Conservation (phyloP, 73 alveolate species). For the Paramecium pentaurelia region DNA sequence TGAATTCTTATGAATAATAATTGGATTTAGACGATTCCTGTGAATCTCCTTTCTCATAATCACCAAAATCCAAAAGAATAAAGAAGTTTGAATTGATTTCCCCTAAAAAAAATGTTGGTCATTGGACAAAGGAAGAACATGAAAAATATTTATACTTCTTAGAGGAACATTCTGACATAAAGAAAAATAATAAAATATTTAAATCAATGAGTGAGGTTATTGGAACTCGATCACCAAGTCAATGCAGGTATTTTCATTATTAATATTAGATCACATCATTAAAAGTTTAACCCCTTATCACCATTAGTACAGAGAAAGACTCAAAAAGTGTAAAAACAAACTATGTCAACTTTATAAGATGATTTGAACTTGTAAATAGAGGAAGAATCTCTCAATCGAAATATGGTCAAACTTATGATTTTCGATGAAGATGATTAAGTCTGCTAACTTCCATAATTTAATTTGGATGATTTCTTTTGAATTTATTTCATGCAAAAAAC, state of each 20-base stretch:
- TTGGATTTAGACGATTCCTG: background rate
- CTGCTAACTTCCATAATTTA: background rate
- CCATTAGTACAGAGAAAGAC: background rate
- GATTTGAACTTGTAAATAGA: background rate
- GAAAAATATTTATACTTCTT: background rate
- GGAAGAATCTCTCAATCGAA: background rate
- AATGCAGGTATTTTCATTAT: background rate
- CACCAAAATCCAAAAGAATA: conserved; percentile 13
- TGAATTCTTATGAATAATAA: background rate
- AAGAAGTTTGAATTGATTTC: background rate
- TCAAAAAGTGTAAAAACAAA: background rate
- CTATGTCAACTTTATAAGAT: background rate
- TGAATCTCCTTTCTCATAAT: background rate
- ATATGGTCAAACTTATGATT: background rate
- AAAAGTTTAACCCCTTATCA: conserved; percentile 19
- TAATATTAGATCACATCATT: background rate
- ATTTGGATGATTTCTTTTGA: background rate
- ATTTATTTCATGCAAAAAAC: background rate
- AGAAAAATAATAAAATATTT: conserved; percentile 22
- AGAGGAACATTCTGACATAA: background rate
- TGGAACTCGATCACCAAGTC: conserved; percentile 42
- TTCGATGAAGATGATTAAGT: background rate
- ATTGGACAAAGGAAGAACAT: conserved; percentile 51
- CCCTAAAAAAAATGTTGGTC: conserved; percentile 17
- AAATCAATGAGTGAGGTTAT: conserved; percentile 34